These are phyloP conservation scores for Hibiscus trionum DNA, from an alignment of 345 rosid species.

Conservation along the genomic window DNA sequence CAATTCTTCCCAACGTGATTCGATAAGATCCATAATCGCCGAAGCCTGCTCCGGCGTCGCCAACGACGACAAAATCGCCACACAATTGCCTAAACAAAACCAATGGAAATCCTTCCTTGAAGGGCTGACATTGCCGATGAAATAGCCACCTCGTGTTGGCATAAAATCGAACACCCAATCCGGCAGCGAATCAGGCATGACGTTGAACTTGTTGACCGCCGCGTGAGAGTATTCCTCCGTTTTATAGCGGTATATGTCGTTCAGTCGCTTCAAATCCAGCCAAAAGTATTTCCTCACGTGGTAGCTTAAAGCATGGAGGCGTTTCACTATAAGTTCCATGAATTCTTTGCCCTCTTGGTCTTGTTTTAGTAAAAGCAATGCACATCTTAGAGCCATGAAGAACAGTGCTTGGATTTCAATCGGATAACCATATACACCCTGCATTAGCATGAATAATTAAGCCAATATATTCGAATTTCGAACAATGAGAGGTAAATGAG, in stretches of 20 bases:
- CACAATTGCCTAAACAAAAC: constrained; percentile 60
- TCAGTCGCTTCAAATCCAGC: not conserved
- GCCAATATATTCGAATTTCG: too few relatives aligned
- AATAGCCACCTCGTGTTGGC: not conserved
- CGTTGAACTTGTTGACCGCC: not conserved
- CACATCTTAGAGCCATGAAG: too few relatives aligned
- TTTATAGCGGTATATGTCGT: not conserved
- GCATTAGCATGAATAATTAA: too few relatives aligned
- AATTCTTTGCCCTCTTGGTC: too few relatives aligned
- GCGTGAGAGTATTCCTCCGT: not conserved
- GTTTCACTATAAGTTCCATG: too few relatives aligned
- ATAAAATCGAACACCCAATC: not conserved
- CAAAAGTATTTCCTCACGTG: too few relatives aligned
- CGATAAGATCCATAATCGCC: constrained; percentile 68
- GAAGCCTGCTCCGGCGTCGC: constrained; percentile 54
- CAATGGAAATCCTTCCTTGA: constrained; percentile 64
- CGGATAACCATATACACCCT: too few relatives aligned
- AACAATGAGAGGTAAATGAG: not conserved
- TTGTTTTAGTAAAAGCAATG: too few relatives aligned
- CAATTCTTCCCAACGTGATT: constrained; percentile 61
- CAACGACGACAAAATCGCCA: constrained; percentile 50
- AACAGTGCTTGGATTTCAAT: too few relatives aligned
- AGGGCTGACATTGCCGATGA: constrained; percentile 26
- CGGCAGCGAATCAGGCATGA: not conserved
- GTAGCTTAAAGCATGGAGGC: too few relatives aligned